phyloP scores from a whole-genome alignment of 2,329 filamentous ascomycete species.

The Amesomyces nigricolor region DNA sequence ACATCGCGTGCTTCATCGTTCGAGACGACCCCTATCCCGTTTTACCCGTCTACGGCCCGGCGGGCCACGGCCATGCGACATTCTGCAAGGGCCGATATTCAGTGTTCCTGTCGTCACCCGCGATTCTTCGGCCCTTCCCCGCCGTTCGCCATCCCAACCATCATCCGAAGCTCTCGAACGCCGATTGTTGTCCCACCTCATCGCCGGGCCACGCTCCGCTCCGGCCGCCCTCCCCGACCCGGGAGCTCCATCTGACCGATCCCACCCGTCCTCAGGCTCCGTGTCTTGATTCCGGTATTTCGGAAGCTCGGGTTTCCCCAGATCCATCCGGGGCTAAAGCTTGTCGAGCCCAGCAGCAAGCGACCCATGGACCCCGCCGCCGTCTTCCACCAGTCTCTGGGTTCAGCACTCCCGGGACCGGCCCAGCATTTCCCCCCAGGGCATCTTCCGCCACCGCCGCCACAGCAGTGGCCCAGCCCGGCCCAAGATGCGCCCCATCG shows the following conservation, averaged over 20 bases:
- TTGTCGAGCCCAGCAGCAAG: background rate
- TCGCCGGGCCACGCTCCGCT: background rate
- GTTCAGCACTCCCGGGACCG: slow-evolving; percentile 30
- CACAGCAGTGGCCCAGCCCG: slow-evolving; percentile 37
- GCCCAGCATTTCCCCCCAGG: slow-evolving; percentile 23
- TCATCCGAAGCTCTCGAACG: background rate
- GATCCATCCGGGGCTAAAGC: background rate
- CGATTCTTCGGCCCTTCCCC: background rate
- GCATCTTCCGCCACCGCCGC: slow-evolving; percentile 26
- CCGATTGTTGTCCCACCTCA: background rate
- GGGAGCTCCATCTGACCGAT: background rate
- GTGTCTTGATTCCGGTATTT: too few relatives aligned
- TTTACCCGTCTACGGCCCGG: too few relatives aligned
- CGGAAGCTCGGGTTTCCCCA: background rate
- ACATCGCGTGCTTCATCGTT: too few relatives aligned
- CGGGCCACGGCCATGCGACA: too few relatives aligned
- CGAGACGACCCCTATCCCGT: too few relatives aligned
- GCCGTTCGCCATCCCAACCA: background rate
- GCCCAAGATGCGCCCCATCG: slow-evolving; percentile 51
- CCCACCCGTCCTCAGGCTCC: too few relatives aligned
- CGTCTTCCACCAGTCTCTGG: slow-evolving; percentile 55
- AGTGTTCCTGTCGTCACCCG: background rate
- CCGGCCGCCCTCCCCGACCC: background rate
- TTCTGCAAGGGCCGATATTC: too few relatives aligned
- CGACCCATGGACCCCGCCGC: slow-evolving; percentile 53